A percentile compares a stretch with the other conserved stretches of the same genome.
Evolutionary conservation across 805 yeast species (phyloP).

Genomic region (Wickerhamiella alocasiicola): DNA sequence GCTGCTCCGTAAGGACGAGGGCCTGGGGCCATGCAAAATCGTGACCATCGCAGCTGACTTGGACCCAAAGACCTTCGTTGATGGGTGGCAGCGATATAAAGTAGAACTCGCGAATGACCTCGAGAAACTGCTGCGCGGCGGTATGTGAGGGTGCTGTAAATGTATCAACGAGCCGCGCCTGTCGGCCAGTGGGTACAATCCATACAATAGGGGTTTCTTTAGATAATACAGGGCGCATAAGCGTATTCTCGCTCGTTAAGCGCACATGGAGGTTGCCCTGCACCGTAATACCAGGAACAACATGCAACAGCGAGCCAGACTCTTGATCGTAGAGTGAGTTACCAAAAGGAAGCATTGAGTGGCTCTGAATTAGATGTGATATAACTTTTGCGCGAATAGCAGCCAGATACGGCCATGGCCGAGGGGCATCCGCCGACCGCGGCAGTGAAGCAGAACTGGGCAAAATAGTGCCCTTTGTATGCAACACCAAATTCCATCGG

Average conservation of each 20-base stretch:
- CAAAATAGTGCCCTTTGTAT: slow-evolving; percentile 16
- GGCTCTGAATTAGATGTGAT: slow-evolving; percentile 12
- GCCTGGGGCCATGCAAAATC: slow-evolving; percentile 21
- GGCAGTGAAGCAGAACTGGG: slow-evolving; percentile 13
- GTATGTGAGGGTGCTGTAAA: slow-evolving; percentile 15
- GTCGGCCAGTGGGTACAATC: slow-evolving; percentile 20
- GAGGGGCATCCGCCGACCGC: slow-evolving; percentile 10
- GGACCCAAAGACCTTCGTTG: slow-evolving; percentile 16
- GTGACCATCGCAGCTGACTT: slow-evolving; percentile 15
- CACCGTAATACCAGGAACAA: slow-evolving; percentile 14
- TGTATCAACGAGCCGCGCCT: slow-evolving; percentile 15
- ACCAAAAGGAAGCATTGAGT: slow-evolving; percentile 4
- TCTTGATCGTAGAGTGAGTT: slow-evolving; percentile 10
- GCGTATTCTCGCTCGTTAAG: slow-evolving; percentile 13
- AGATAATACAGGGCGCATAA: slow-evolving; percentile 13
- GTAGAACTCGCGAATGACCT: slow-evolving; percentile 7
- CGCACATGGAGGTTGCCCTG: slow-evolving; percentile 17
- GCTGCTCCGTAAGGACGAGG: slow-evolving; percentile 12
- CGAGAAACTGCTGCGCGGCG: slow-evolving; percentile 16
- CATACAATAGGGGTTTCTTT: slow-evolving; percentile 16
- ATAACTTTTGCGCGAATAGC: slow-evolving; percentile 17
- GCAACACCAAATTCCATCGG: slow-evolving; percentile 4
- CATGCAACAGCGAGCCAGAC: slow-evolving; percentile 16
- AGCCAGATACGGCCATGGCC: slow-evolving; percentile 15
- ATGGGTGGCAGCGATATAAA: background rate